phyloP scores from a whole-genome alignment of 2,329 filamentous ascomycete genomes.

The Aspergillus sp. region DNA sequence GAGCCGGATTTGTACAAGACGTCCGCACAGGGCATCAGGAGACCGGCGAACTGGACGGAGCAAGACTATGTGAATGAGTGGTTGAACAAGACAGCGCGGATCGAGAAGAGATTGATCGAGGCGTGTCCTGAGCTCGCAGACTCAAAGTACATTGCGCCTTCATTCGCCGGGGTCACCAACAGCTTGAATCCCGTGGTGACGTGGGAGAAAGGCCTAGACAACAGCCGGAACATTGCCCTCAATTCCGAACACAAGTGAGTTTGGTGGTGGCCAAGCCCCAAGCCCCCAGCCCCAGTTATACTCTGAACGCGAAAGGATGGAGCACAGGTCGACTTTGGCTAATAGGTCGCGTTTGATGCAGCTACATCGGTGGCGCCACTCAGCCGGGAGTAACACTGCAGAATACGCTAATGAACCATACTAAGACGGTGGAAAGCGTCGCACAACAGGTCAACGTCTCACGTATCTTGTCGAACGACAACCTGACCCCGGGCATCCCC shows the following conservation, averaged over 20 bases:
- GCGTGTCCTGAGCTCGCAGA: background rate
- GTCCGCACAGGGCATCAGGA: slow-evolving; percentile 47
- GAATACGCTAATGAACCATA: slow-evolving; percentile 66
- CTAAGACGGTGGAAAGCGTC: slow-evolving; percentile 44
- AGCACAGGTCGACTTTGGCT: slow-evolving; percentile 18
- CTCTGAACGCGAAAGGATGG: background rate
- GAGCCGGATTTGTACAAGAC: slow-evolving; percentile 63
- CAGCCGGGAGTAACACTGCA: slow-evolving; percentile 64
- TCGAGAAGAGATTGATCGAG: background rate
- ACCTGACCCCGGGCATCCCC: slow-evolving; percentile 42
- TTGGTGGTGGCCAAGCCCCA: background rate
- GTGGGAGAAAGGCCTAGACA: slow-evolving; percentile 5
- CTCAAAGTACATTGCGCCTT: slow-evolving; percentile 3
- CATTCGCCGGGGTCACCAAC: slow-evolving; percentile 4
- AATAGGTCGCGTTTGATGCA: slow-evolving; percentile 46
- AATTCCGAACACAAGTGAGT: slow-evolving; percentile 10
- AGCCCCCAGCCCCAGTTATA: background rate
- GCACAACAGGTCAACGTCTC: slow-evolving; percentile 45
- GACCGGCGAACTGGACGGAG: slow-evolving; percentile 5
- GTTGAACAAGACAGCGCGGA: background rate
- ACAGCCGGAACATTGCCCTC: slow-evolving; percentile 4
- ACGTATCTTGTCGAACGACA: slow-evolving; percentile 40
- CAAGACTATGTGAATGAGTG: slow-evolving; percentile 9
- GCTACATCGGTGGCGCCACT: slow-evolving; percentile 64
- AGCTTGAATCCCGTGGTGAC: slow-evolving; percentile 10